Conservation (phyloP, 2,329 filamentous ascomycete species). For the Gaeumannomyces sp. region DNA sequence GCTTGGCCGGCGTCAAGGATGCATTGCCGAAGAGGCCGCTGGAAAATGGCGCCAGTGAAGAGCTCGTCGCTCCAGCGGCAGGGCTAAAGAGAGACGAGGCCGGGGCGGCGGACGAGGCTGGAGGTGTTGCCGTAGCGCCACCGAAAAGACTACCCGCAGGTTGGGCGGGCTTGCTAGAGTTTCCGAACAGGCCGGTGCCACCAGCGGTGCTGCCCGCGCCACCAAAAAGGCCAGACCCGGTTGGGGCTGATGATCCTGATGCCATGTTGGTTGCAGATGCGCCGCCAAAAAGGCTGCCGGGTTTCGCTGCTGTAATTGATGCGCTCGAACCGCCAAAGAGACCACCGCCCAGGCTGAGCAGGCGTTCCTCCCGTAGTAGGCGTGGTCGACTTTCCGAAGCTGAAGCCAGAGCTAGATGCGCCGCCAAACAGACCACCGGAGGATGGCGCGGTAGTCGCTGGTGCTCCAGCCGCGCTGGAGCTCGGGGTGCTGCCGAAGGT, state of each 20-base stretch:
- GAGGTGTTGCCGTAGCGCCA: conserved; percentile 15
- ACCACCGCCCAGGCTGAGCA: conserved; percentile 13
- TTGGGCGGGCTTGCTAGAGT: conserved; percentile 18
- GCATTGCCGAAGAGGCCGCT: conserved; percentile 17
- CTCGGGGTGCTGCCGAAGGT: conserved; percentile 22
- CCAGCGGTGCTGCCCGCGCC: not conserved
- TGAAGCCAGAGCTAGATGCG: conserved; percentile 24
- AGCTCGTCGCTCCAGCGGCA: conserved; percentile 4
- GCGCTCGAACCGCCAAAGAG: conserved; percentile 19
- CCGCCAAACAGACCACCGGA: conserved; percentile 35
- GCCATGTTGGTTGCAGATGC: conserved; percentile 11
- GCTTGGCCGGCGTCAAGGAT: conserved; percentile 39
- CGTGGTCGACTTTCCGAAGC: conserved; percentile 31
- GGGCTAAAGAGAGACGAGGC: conserved; percentile 24
- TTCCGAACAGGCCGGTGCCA: conserved; percentile 28
- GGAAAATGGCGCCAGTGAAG: conserved; percentile 15
- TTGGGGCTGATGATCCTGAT: conserved; percentile 17
- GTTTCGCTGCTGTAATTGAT: conserved; percentile 14
- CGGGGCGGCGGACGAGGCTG: conserved; percentile 18
- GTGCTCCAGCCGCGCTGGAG: conserved; percentile 26
- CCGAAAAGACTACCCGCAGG: conserved; percentile 26
- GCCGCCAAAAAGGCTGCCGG: conserved; percentile 11
- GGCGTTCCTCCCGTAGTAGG: conserved; percentile 21
- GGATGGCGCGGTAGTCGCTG: conserved; percentile 33
- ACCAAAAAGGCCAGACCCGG: conserved; percentile 14